phyloP scores from a whole-genome alignment of 352 stramenopile species.

The Phytopythium oedochilum region DNA sequence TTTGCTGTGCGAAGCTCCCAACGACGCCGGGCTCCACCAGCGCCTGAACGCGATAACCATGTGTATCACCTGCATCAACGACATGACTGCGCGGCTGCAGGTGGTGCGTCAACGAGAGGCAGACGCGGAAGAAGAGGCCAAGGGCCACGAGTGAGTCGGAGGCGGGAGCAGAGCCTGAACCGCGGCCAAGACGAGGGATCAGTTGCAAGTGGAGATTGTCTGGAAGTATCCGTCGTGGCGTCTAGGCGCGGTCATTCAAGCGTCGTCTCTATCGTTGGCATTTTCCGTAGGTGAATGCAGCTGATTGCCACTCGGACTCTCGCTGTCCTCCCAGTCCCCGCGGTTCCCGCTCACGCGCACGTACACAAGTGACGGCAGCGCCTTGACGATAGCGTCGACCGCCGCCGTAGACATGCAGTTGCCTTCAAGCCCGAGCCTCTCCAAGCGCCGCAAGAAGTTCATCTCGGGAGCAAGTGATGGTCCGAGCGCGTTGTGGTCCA shows the following conservation, averaged over 20 bases:
- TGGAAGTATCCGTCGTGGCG: constrained; percentile 58
- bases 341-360: constrained; percentile 54
- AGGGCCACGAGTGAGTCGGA: background rate
- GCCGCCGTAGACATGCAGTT: constrained; percentile 31
- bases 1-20: constrained; percentile 31
- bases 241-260: constrained; percentile 5
- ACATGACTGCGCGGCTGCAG: constrained; percentile 2
- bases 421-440: constrained; percentile 56
- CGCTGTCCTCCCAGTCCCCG: background rate
- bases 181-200: too few relatives aligned
- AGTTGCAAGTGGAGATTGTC: too few relatives aligned
- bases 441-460: constrained; percentile 30
- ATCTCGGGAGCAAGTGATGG: constrained; percentile 33
- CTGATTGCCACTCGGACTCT: background rate
- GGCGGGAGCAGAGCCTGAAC: background rate
- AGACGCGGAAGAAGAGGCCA: background rate
- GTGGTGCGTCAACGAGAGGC: background rate
- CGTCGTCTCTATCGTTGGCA: background rate
- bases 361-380: constrained; percentile 30
- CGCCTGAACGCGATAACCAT: constrained; percentile 49
- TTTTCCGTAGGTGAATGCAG: background rate
- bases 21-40: constrained; percentile 34
- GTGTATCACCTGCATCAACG: constrained; percentile 34
- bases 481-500: constrained; percentile 60
- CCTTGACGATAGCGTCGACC: constrained; percentile 11